Base-by-base conservation (phyloP, 169 alveolate genomes). In the Plasmodium billcollinsi region DNA sequence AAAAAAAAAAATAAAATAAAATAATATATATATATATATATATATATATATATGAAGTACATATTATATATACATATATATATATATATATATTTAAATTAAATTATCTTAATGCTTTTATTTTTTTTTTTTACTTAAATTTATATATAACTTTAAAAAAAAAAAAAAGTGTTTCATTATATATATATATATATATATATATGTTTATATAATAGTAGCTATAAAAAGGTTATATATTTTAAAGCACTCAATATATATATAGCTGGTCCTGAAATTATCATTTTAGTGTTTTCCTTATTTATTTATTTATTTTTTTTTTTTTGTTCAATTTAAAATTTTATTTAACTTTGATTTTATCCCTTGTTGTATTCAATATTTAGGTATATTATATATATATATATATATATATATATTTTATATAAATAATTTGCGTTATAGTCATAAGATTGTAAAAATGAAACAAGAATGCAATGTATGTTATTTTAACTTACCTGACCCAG, bases 391-490 rank as follows among this genome's bases (percentile, higher is more conserved):
- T 66, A 66, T 66, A 21, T 26, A 66, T 66, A 26, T 59, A 15
- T 20, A 59, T 59, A 59, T 59, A 72, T 58, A 43, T 58, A 73
- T 58, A 11, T 54, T 29, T 29, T n/a, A 24, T 54, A 52, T 50
- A 21, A 66, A 49, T 56, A 76, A 49, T 45, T 3, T 50, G 15
- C 54, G 33, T 26, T 26, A 2, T 26, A 26, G 33, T 26, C 33
- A 26, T 26, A 26, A 26, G 33, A 26, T 26, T 50, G 88, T 75
- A 66, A 83, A 86, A 71, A 73, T 91, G 73, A 94, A 93, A 88
- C 66, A 85, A 72, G 74, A 89, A 29, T 93, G 96, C 93, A 93
- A 93, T 18, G 73, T 74, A 11, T 93, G 94, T 89, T 93, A 93
- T 62, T 88, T 74, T 56, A 76, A 88, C 72, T 88, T 93, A 20